Evolutionary conservation across 208 protist species (phyloP).

Genomic region (Blastocrithidia nonstop): DNA sequence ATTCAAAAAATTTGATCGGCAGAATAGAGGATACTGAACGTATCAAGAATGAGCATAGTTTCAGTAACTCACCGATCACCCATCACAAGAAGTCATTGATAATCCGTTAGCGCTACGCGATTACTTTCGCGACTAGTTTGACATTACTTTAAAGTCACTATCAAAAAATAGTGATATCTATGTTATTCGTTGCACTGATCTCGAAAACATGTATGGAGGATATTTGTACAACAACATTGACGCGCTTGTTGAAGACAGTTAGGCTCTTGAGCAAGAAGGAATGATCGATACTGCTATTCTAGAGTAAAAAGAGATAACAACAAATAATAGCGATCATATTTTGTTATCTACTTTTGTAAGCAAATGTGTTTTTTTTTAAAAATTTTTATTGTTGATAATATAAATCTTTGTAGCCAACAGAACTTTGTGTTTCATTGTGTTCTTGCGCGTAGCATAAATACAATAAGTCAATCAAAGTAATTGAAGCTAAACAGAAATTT

Average conservation of each 20-base stretch:
- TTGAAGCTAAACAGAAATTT: neutral
- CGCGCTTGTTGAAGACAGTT: slow-evolving; percentile 46
- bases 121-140: slow-evolving; percentile 68
- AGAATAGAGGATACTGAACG: slow-evolving; percentile 35
- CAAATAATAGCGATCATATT: neutral
- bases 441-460: too few relatives aligned
- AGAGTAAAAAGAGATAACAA: slow-evolving; percentile 16
- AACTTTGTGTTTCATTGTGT: too few relatives aligned
- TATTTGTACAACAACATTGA: slow-evolving; percentile 67
- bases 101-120: slow-evolving; percentile 14
- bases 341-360: too few relatives aligned
- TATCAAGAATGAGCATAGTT: slow-evolving; percentile 52
- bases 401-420: too few relatives aligned
- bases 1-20: slow-evolving; percentile 37
- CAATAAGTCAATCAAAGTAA: slow-evolving; percentile 2
- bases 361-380: too few relatives aligned
- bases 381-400: too few relatives aligned
- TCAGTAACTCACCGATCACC: slow-evolving; percentile 18
- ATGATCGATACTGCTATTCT: slow-evolving; percentile 44
- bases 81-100: slow-evolving; percentile 10
- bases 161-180: slow-evolving; percentile 9
- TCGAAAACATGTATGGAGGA: slow-evolving; percentile 77
- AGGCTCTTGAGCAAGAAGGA: slow-evolving; percentile 32
- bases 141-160: slow-evolving; percentile 17
- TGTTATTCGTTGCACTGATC: slow-evolving; percentile 20